Percentiles rank a stretch among this genome's conserved stretches.
These are phyloP conservation scores for Ophiocordyceps camponoti-leonardi DNA, from an alignment of 2,329 filamentous ascomycete genomes.

Conservation along the genomic window DNA sequence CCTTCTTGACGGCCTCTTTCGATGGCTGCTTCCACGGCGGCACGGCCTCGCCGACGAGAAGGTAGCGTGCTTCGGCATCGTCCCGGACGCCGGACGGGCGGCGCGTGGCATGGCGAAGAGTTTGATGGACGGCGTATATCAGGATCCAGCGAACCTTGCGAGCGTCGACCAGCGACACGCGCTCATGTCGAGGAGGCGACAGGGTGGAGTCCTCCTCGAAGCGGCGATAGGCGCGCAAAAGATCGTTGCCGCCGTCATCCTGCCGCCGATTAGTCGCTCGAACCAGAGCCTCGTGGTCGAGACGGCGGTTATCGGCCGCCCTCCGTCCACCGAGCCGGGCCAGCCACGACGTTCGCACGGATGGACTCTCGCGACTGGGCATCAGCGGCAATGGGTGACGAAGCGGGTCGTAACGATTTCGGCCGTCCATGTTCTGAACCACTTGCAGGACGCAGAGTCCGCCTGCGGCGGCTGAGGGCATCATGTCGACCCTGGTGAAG, in stretches of 20 bases:
- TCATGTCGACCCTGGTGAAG: slow-evolving; percentile 30
- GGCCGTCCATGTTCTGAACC: slow-evolving; percentile 46
- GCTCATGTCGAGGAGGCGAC: slow-evolving; percentile 31
- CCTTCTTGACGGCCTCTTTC: background rate
- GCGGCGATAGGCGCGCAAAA: slow-evolving; percentile 50
- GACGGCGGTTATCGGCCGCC: slow-evolving; percentile 25
- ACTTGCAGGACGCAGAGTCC: slow-evolving; percentile 56
- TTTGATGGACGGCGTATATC: slow-evolving; percentile 57
- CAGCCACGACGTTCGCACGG: slow-evolving; percentile 24
- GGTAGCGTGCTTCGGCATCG: slow-evolving; percentile 37
- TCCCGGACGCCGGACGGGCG: slow-evolving; percentile 45
- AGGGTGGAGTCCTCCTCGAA: slow-evolving; percentile 48
- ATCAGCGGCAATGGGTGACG: slow-evolving; percentile 49
- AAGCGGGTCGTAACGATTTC: slow-evolving; percentile 41
- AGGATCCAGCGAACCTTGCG: slow-evolving; percentile 67
- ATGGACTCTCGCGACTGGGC: slow-evolving; percentile 7
- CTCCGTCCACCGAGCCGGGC: slow-evolving; percentile 21
- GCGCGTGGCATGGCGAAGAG: slow-evolving; percentile 45
- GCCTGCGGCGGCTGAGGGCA: slow-evolving; percentile 38
- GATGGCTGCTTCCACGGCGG: slow-evolving; percentile 23
- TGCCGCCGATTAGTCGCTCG: slow-evolving; percentile 29
- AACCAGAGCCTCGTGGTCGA: slow-evolving; percentile 34
- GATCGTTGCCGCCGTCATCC: slow-evolving; percentile 24
- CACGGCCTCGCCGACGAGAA: slow-evolving; percentile 24
- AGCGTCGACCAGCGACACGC: slow-evolving; percentile 39